A percentile compares a stretch with the other conserved stretches of the same genome.
Evolutionary conservation across 805 yeast genomes (phyloP).

Genomic region (Clavispora fructus): DNA sequence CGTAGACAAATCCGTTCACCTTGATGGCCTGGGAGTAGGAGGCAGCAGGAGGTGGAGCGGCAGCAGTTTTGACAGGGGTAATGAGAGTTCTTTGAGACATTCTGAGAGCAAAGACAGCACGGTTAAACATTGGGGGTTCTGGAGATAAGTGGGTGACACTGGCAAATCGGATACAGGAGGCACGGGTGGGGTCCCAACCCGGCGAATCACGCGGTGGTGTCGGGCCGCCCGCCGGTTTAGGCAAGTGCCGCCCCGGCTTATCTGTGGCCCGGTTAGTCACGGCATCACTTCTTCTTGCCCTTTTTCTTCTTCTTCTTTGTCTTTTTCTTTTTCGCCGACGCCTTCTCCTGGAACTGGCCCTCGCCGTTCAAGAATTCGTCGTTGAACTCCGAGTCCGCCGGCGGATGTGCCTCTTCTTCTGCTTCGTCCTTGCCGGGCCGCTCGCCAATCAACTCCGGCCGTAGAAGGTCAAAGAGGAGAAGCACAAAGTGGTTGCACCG

Average conservation of each 20-base stretch:
- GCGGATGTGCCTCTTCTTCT: slow-evolving; percentile 1
- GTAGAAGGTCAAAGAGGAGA: background rate
- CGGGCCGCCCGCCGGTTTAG: background rate
- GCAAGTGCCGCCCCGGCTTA: background rate
- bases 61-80: slow-evolving; percentile 48
- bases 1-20: slow-evolving; percentile 80
- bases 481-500: slow-evolving; percentile 22
- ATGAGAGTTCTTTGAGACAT: slow-evolving; percentile 17
- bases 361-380: slow-evolving; percentile 26
- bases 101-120: slow-evolving; percentile 3
- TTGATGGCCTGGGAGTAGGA: slow-evolving; percentile 94
- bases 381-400: slow-evolving; percentile 23
- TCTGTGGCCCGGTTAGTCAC: too few species aligned
- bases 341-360: slow-evolving; percentile 14
- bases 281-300: slow-evolving; percentile 18
- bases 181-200: background rate
- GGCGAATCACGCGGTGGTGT: background rate
- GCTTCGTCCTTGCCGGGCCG: slow-evolving; percentile 1
- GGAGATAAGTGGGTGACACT: background rate
- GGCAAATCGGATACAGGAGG: background rate
- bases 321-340: slow-evolving; percentile 1
- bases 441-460: background rate
- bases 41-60: slow-evolving; percentile 96
- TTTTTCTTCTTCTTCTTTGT: slow-evolving; percentile 19
- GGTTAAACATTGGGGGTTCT: background rate